phyloP scores from a whole-genome alignment of 495 filamentous ascomycete species.

The Daldinia loculata region DNA sequence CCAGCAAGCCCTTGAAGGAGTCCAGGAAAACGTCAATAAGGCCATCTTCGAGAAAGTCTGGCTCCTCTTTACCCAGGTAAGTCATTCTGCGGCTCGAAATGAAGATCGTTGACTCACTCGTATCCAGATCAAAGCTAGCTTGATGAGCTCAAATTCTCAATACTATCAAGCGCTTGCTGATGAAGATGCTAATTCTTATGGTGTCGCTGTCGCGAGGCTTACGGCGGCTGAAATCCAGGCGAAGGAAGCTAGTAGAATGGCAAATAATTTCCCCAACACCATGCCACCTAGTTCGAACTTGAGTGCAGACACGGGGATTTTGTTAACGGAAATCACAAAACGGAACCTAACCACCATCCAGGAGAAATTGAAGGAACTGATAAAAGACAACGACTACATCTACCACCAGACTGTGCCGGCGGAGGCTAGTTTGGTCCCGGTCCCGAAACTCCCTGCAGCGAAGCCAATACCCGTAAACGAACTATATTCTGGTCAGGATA shows the following conservation, averaged over 20 bases:
- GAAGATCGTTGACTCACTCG: conserved; percentile 1
- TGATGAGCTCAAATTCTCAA: conserved; percentile 86
- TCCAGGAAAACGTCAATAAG: conserved; percentile 90
- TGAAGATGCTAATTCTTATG: conserved; percentile 85
- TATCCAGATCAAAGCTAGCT: conserved; percentile 76
- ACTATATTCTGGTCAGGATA: conserved; percentile 95
- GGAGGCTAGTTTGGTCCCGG: conserved; percentile 78
- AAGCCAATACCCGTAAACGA: conserved; percentile 98
- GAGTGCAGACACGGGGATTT: conserved; percentile 75
- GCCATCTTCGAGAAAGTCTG: conserved; percentile 97
- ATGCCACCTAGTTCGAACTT: conserved; percentile 85
- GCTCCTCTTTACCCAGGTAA: conserved; percentile 80
- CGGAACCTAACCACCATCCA: conserved; percentile 82
- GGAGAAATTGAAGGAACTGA: conserved; percentile 75
- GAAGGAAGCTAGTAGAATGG: conserved; percentile 77
- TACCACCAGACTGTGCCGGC: conserved; percentile 92
- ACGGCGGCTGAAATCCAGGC: conserved; percentile 79
- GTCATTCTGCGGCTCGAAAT: conserved; percentile 19
- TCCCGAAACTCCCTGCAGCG: conserved; percentile 94
- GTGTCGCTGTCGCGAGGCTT: conserved; percentile 83
- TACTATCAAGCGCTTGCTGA: conserved; percentile 95
- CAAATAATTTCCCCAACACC: conserved; percentile 81
- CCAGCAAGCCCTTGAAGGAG: conserved; percentile 83
- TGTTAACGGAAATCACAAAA: conserved; percentile 81
- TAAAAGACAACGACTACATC: conserved; percentile 97